Evolutionary conservation across 306 rosid genomes (phyloP), one percentile per base, ranked within the genome.

Genomic region (Acacia melanoxylon): DNA sequence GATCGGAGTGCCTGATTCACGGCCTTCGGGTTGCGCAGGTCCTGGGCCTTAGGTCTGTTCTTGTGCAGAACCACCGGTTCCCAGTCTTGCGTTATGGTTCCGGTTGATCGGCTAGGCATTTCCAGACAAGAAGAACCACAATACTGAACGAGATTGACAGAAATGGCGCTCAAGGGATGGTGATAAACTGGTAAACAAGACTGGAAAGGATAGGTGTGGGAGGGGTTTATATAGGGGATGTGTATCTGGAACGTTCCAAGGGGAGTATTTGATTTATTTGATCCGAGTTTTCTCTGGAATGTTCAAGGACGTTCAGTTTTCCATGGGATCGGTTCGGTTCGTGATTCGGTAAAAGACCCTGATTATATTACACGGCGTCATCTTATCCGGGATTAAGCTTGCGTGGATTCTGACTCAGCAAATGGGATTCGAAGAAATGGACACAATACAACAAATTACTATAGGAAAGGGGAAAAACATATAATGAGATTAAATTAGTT

Each of bases 1-100:
- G 93, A 68, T 2, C 97, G 89, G 1, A 91, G 84, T 0, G 97
- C 98, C 78, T 86, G 97, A 89, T 92, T 94, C 58, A 94, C 93
- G 1, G 81, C 87, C 81, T 89, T 91, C 0, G 91, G 92, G 54
- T 91, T 85, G 6, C 97, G 89, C 3, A 91, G 90, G 54, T 87
- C 93, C 0, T 88, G 91, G 0, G 87, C 84, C 83, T 87, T 90
- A 8, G 97, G 91, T 83, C 80, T 89, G 0, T 89, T 63, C 86
- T 88, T 91, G 90, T 88, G 91, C 8, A 92, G 86, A 12, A 90
- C 90, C 11, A 91, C 87, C 0, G 98, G 96, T 8, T 94, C 90
- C 97, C 98, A 92, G 68, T 94, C 98, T 67, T 92, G 98, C 0
- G 88, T 16, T 8, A 94, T 76, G 19, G 86, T 80, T 67, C 94